Evolutionary conservation across 169 alveolate species (phyloP).

Genomic region (Neospora caninum): DNA sequence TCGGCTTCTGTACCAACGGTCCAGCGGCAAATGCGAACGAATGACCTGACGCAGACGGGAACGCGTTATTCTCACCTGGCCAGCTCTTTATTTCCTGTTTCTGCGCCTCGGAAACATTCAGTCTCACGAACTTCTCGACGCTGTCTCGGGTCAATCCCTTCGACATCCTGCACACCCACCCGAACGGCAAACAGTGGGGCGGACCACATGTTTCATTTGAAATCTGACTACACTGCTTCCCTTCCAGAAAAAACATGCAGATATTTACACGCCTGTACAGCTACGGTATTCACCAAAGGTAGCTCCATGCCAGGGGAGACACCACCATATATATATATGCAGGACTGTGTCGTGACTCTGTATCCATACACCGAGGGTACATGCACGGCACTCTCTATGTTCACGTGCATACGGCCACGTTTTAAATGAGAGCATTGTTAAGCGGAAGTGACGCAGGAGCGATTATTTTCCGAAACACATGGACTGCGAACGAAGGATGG

Average conservation of each 20-base stretch:
- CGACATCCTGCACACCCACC: slow-evolving; percentile 22
- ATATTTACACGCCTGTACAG: too few species aligned
- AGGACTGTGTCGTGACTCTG: too few species aligned
- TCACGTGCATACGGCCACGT: not conserved
- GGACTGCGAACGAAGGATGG: too few species aligned
- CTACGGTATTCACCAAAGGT: not conserved
- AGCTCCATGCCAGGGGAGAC: too few species aligned
- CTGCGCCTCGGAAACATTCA: slow-evolving; percentile 30
- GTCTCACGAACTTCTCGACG: slow-evolving; percentile 44
- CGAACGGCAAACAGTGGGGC: not conserved
- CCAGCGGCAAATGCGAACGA: not conserved
- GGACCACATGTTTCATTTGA: not conserved
- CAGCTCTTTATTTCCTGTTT: slow-evolving; percentile 2
- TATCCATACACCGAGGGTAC: too few species aligned
- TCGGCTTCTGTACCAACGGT: not conserved
- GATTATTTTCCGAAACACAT: too few species aligned
- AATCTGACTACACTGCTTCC: not conserved
- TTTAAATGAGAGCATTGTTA: not conserved
- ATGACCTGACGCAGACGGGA: not conserved
- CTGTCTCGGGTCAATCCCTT: slow-evolving; percentile 29
- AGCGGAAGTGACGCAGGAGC: too few species aligned
- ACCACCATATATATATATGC: too few species aligned
- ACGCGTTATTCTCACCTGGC: not conserved
- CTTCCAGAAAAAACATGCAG: not conserved
- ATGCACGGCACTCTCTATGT: too few species aligned